These are phyloP conservation scores for Mycosphaerella arachidis DNA, from an alignment of 2,329 filamentous ascomycete species.

Conservation along the genomic window DNA sequence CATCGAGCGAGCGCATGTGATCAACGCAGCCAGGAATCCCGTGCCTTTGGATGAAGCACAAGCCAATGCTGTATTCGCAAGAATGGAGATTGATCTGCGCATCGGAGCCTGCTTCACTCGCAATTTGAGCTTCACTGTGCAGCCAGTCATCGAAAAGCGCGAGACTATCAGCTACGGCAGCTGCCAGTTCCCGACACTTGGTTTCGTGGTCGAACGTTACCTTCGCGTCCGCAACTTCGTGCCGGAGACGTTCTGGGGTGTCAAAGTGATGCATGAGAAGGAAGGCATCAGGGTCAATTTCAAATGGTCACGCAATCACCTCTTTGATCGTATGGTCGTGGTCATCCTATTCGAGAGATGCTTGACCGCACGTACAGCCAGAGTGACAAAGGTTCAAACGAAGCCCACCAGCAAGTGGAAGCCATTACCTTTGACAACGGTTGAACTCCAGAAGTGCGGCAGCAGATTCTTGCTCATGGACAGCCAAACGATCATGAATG, in stretches of 20 bases:
- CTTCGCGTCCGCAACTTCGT: conserved; percentile 91
- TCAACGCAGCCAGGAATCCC: conserved; percentile 74
- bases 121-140: conserved; percentile 75
- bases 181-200: conserved; percentile 93
- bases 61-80: conserved; percentile 78
- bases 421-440: conserved; percentile 86
- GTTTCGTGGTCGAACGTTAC: conserved; percentile 95
- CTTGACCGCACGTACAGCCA: conserved; percentile 68
- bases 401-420: conserved; percentile 94
- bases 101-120: conserved; percentile 92
- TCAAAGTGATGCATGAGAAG: conserved; percentile 75
- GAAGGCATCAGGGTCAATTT: conserved; percentile 79
- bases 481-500: conserved; percentile 82
- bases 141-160: conserved; percentile 72
- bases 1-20: conserved; percentile 87
- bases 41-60: conserved; percentile 77
- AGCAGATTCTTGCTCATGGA: conserved; percentile 85
- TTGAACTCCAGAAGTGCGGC: conserved; percentile 94
- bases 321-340: conserved; percentile 83
- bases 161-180: conserved; percentile 47
- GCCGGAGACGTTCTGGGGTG: conserved; percentile 86
- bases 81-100: conserved; percentile 87
- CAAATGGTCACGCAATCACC: conserved; percentile 71
- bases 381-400: conserved; percentile 78
- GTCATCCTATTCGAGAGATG: conserved; percentile 83